Percentiles rank a stretch among this genome's conserved stretches.
Evolutionary conservation across 2,329 filamentous ascomycete species (phyloP).

Genomic region (Exophiala aquamarina): DNA sequence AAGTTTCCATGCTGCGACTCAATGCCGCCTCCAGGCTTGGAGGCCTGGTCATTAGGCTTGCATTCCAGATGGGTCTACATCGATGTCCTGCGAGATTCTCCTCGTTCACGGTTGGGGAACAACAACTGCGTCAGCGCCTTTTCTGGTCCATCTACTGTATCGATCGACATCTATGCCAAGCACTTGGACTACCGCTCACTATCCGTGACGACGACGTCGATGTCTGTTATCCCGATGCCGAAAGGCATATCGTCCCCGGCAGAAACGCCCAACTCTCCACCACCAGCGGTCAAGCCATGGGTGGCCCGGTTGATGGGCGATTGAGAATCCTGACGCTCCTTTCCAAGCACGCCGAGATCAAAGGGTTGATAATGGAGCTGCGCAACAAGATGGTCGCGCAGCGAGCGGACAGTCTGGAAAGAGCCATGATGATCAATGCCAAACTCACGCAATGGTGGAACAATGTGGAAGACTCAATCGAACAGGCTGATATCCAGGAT

Average conservation of each 20-base stretch:
- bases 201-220: conserved; percentile 60
- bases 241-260: conserved; percentile 38
- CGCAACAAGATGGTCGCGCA: conserved; percentile 53
- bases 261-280: background rate
- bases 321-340: conserved; percentile 42
- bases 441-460: conserved; percentile 55
- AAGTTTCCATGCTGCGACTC: conserved; percentile 57
- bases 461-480: conserved; percentile 51
- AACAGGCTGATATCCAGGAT: conserved; percentile 35
- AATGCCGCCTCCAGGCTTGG: conserved; percentile 59
- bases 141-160: conserved; percentile 61
- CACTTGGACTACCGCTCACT: conserved; percentile 55
- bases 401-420: conserved; percentile 44
- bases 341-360: conserved; percentile 50
- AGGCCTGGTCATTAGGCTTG: conserved; percentile 56
- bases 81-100: conserved; percentile 55
- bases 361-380: conserved; percentile 53
- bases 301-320: conserved; percentile 21
- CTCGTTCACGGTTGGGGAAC: conserved; percentile 50
- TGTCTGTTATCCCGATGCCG: conserved; percentile 55
- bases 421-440: conserved; percentile 48
- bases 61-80: conserved; percentile 58
- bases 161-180: conserved; percentile 57
- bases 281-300: background rate
- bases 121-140: conserved; percentile 50